Conservation (phyloP, 192 early-diverging fungal species). For the Backusella mclennaniae region DNA sequence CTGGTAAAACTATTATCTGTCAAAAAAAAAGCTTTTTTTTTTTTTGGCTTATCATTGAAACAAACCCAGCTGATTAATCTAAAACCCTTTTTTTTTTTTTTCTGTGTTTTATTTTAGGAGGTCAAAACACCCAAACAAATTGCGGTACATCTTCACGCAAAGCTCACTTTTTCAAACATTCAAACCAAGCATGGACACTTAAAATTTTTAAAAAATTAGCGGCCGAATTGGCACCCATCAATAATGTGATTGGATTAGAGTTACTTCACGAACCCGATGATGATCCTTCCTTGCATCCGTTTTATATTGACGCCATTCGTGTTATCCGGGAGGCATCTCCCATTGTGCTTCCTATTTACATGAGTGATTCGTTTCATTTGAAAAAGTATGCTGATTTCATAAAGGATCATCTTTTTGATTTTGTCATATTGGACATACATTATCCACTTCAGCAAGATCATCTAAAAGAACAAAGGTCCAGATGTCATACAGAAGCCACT, state of each 20-base stretch:
- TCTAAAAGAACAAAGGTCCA: constrained; percentile 3
- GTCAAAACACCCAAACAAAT: constrained; percentile 23
- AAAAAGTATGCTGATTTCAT: constrained; percentile 14
- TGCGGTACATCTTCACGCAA: constrained; percentile 14
- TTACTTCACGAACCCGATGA: constrained; percentile 24
- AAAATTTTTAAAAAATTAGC: constrained; percentile 3
- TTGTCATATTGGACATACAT: background rate
- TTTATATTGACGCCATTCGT: constrained; percentile 11
- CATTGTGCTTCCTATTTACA: constrained; percentile 15
- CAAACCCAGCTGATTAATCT: background rate
- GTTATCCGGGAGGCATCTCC: background rate
- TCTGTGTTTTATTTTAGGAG: constrained; percentile 2
- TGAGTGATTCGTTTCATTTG: constrained; percentile 19
- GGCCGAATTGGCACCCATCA: constrained; percentile 7
- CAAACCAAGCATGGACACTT: background rate
- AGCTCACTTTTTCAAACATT: constrained; percentile 11
- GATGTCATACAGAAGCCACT: constrained; percentile 14
- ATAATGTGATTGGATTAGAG: constrained; percentile 23
- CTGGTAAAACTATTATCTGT: constrained; percentile 37
- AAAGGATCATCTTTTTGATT: background rate
- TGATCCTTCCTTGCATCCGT: background rate
- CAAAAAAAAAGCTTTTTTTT: background rate
- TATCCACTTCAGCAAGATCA: background rate
- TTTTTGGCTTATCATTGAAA: background rate
- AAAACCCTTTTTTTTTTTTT: background rate